These are phyloP conservation scores for Simplicillium aogashimaense DNA, from an alignment of 2,329 filamentous ascomycete genomes.

Conservation along the genomic window DNA sequence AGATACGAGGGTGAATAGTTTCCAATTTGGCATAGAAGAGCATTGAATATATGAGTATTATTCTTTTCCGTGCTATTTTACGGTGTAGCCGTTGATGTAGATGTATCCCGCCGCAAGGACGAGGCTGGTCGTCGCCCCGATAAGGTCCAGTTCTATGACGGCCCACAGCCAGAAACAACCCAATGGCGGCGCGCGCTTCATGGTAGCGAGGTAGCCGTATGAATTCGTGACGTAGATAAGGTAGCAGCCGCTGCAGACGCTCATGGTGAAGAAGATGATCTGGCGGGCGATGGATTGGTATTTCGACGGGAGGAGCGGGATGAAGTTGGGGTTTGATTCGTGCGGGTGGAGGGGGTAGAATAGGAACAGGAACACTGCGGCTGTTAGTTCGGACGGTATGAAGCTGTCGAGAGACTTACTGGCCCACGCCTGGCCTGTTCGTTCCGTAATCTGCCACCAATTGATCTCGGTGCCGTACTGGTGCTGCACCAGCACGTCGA, in stretches of 20 bases:
- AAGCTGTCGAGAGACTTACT: slow-evolving; percentile 28
- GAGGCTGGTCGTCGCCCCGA: slow-evolving; percentile 50
- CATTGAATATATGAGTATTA: slow-evolving; percentile 2
- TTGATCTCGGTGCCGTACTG: slow-evolving; percentile 63
- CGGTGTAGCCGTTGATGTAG: slow-evolving; percentile 37
- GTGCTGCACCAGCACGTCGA: slow-evolving; percentile 69
- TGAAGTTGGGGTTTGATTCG: slow-evolving; percentile 32
- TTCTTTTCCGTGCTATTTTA: too few species aligned
- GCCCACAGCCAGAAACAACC: slow-evolving; percentile 92
- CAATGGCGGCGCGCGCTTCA: slow-evolving; percentile 84
- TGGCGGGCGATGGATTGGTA: slow-evolving; percentile 43
- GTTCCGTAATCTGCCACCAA: slow-evolving; percentile 43
- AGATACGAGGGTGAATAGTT: background rate
- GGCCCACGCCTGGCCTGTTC: slow-evolving; percentile 42
- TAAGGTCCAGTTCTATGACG: slow-evolving; percentile 73
- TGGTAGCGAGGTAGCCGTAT: slow-evolving; percentile 73
- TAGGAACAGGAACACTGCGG: slow-evolving; percentile 36
- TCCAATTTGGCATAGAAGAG: background rate
- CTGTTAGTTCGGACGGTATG: slow-evolving; percentile 20
- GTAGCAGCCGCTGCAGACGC: slow-evolving; percentile 60
- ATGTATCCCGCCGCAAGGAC: slow-evolving; percentile 33
- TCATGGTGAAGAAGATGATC: slow-evolving; percentile 51
- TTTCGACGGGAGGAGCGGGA: slow-evolving; percentile 37
- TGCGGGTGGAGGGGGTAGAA: slow-evolving; percentile 49
- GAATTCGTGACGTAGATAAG: slow-evolving; percentile 74